Evolutionary conservation across 345 rosid species (phyloP).

Genomic region (Salix brachista): DNA sequence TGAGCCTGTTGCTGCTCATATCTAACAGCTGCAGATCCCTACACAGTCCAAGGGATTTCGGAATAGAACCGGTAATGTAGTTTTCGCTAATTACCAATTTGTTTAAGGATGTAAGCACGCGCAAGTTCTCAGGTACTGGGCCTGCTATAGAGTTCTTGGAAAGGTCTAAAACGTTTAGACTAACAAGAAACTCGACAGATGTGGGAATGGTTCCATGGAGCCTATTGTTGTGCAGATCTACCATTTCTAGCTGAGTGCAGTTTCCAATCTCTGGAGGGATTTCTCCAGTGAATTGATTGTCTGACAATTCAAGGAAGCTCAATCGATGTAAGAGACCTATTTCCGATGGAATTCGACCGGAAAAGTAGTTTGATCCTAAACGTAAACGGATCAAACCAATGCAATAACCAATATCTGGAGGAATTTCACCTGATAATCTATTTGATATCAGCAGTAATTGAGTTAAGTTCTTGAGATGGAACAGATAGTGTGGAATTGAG

Average conservation of each 20-base stretch:
- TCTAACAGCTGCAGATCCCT: conserved; percentile 59
- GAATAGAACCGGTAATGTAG: conserved; percentile 49
- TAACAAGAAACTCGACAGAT: conserved; percentile 42
- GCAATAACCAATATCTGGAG: conserved; percentile 51
- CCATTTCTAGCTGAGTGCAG: conserved; percentile 57
- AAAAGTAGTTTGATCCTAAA: conserved; percentile 51
- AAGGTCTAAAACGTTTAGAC: conserved; percentile 54
- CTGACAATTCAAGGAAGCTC: conserved; percentile 64
- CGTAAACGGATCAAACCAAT: conserved; percentile 52
- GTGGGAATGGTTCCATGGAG: conserved; percentile 48
- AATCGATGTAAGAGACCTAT: conserved; percentile 41
- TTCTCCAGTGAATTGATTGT: conserved; percentile 46
- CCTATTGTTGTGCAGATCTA: conserved; percentile 47
- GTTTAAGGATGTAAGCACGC: conserved; percentile 53
- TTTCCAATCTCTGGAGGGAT: conserved; percentile 53
- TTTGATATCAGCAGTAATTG: conserved; percentile 61
- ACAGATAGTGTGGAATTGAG: conserved; percentile 52
- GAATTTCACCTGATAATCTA: conserved; percentile 49
- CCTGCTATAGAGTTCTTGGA: conserved; percentile 48
- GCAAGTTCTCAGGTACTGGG: conserved; percentile 43
- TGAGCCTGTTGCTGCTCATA: conserved; percentile 48
- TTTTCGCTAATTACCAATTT: conserved; percentile 52
- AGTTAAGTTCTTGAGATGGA: conserved; percentile 49
- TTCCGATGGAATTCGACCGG: conserved; percentile 47
- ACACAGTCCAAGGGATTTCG: conserved; percentile 51